These are phyloP conservation scores for Umbelopsis vinacea DNA, from an alignment of 192 early-diverging fungal species.

Conservation along the genomic window DNA sequence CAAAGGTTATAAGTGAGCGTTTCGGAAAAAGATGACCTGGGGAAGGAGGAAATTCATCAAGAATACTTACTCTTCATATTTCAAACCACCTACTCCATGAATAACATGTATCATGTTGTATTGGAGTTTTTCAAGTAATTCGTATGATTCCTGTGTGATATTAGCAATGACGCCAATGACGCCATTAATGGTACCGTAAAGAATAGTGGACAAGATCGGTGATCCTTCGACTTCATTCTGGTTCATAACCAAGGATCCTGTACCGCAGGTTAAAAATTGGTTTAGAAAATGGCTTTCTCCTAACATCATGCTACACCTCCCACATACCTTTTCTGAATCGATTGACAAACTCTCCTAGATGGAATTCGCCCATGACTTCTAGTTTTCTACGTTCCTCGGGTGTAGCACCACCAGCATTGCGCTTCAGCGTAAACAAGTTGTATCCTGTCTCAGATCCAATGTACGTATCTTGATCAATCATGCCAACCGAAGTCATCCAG, in stretches of 20 bases:
- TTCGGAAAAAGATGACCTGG: background rate
- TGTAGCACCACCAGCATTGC: conserved; percentile 49
- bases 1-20: too few species aligned
- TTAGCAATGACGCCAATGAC: conserved; percentile 77
- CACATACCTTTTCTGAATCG: conserved; percentile 70
- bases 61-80: conserved; percentile 55
- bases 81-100: conserved; percentile 61
- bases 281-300: background rate
- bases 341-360: conserved; percentile 85
- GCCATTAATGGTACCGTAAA: conserved; percentile 83
- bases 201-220: conserved; percentile 44
- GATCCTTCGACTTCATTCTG: conserved; percentile 62
- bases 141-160: conserved; percentile 61
- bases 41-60: too few species aligned
- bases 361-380: conserved; percentile 67
- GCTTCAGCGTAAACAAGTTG: conserved; percentile 65
- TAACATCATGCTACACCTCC: background rate
- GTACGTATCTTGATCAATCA: conserved; percentile 61
- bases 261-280: background rate
- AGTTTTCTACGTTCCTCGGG: conserved; percentile 60
- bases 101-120: conserved; percentile 61
- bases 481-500: conserved; percentile 69
- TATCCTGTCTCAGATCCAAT: conserved; percentile 61
- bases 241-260: conserved; percentile 80
- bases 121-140: conserved; percentile 66